These are phyloP conservation scores for Penicillium sp. DNA, from an alignment of 2,329 filamentous ascomycete genomes.

Conservation along the genomic window DNA sequence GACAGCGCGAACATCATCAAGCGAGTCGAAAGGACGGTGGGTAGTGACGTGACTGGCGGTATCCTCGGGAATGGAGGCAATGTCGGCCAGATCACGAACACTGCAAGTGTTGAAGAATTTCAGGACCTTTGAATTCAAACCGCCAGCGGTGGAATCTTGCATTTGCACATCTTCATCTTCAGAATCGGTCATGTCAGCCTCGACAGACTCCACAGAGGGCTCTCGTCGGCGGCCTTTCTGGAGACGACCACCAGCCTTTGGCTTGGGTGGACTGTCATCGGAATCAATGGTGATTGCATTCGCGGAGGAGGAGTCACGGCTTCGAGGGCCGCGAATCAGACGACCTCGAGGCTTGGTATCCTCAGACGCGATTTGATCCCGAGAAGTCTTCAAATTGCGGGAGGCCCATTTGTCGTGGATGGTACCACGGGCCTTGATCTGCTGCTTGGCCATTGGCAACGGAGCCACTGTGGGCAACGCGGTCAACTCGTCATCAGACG, in stretches of 20 bases:
- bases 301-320: conserved; percentile 27
- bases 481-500: conserved; percentile 45
- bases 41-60: conserved; percentile 69
- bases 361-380: conserved; percentile 21
- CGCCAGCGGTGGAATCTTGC: conserved; percentile 42
- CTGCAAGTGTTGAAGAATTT: conserved; percentile 81
- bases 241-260: conserved; percentile 41
- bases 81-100: conserved; percentile 73
- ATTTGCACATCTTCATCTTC: conserved; percentile 46
- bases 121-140: conserved; percentile 61
- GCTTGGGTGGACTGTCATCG: conserved; percentile 25
- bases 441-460: conserved; percentile 46
- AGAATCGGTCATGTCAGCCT: conserved; percentile 43
- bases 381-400: conserved; percentile 37
- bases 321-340: conserved; percentile 39
- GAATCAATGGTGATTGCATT: conserved; percentile 14
- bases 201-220: conserved; percentile 32
- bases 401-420: conserved; percentile 62
- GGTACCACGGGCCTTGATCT: conserved; percentile 54
- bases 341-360: conserved; percentile 37
- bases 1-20: conserved; percentile 68
- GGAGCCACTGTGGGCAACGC: conserved; percentile 15
- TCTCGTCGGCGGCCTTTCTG: conserved; percentile 49
- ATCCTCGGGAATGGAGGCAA: conserved; percentile 72
- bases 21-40: conserved; percentile 69